phyloP scores from a whole-genome alignment of 768 basidiomycete genomes.

The Lactarius akahatsu region DNA sequence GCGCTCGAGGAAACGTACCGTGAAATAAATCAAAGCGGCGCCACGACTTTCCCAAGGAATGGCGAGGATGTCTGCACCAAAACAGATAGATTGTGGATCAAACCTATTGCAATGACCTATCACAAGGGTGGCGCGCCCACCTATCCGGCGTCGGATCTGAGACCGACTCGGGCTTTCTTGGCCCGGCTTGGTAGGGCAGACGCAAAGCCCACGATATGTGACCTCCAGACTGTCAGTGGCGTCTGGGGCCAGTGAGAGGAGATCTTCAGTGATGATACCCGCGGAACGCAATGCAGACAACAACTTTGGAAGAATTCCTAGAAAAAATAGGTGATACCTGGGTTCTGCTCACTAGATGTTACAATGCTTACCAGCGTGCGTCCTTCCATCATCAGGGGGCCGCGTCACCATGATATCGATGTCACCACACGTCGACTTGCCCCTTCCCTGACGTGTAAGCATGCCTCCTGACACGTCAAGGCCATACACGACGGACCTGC shows the following conservation, averaged over 20 bases:
- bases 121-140: constrained; percentile 33
- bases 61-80: constrained; percentile 63
- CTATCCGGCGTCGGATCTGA: constrained; percentile 65
- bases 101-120: background rate
- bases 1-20: constrained; percentile 45
- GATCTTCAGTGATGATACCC: constrained; percentile 76
- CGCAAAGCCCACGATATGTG: constrained; percentile 79
- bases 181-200: constrained; percentile 14
- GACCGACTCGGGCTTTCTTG: constrained; percentile 35
- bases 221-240: constrained; percentile 67
- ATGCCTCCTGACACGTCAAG: constrained; percentile 8
- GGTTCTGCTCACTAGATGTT: background rate
- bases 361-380: constrained; percentile 58
- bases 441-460: constrained; percentile 44
- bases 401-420: constrained; percentile 90
- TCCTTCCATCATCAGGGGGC: constrained; percentile 64
- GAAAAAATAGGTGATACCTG: background rate
- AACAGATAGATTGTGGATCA: constrained; percentile 9
- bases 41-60: constrained; percentile 79
- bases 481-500: constrained; percentile 49
- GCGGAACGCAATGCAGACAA: constrained; percentile 53
- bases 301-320: constrained; percentile 63
- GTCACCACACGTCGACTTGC: constrained; percentile 82
- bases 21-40: constrained; percentile 89
- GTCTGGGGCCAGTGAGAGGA: constrained; percentile 64